phyloP scores from a whole-genome alignment of 2,329 filamentous ascomycete genomes.

The Hawksworthiomyces lignivorus region DNA sequence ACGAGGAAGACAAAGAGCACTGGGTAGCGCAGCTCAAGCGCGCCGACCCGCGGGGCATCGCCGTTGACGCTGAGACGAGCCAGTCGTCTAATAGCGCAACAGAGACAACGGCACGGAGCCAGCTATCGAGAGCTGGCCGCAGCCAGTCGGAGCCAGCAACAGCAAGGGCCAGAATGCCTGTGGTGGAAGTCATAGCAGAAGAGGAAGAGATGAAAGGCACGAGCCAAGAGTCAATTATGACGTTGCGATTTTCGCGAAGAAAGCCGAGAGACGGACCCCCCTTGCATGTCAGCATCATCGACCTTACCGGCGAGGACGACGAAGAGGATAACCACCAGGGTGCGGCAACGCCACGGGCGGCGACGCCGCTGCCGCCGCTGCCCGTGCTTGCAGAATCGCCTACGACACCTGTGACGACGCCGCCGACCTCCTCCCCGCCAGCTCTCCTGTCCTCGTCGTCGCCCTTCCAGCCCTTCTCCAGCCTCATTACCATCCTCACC shows the following conservation, averaged over 20 bases:
- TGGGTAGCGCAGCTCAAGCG: conserved; percentile 56
- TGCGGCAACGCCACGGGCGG: not conserved
- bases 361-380: not conserved
- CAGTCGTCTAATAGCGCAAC: conserved; percentile 20
- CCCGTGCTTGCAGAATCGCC: not conserved
- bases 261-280: not conserved
- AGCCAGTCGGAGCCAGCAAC: not conserved
- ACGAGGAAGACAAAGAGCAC: conserved; percentile 14
- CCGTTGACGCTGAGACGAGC: conserved; percentile 39
- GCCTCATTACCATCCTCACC: not conserved
- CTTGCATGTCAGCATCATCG: conserved; percentile 1
- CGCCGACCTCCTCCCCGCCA: not conserved
- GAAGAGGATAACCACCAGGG: not conserved
- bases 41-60: conserved; percentile 38
- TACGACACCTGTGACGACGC: not conserved
- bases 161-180: not conserved
- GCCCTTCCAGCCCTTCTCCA: not conserved
- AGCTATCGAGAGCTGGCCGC: not conserved
- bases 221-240: conserved; percentile 3
- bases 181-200: not conserved
- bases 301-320: conserved; percentile 5
- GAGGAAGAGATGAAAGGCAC: not conserved
- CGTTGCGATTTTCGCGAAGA: too few relatives aligned
- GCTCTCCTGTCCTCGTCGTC: too few relatives aligned
- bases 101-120: conserved; percentile 9